Base-by-base conservation (phyloP, 2,329 filamentous ascomycete species). In the Scedosporium apiospermum region DNA sequence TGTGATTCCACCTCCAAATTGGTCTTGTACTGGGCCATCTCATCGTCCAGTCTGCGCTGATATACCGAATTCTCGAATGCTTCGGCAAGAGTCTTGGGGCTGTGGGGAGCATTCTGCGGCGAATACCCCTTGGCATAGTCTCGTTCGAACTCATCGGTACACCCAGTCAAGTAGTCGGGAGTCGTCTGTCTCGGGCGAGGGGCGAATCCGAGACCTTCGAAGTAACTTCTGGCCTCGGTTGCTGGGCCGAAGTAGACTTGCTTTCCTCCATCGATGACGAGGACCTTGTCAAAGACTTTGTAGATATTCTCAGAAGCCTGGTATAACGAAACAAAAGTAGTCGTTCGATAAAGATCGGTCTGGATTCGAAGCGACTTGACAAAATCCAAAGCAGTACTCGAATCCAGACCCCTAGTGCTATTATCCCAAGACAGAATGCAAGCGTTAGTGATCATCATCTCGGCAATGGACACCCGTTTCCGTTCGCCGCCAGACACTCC, bases 301-400 rank as follows among this genome's bases (percentile, higher is more conserved):
- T 90, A 93, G 65, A 93, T 91, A 68, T 86, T 91, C 74, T 95
- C 89, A 0, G 88, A 91, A 0, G 90, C 90, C 71, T 96, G 91
- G 72, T 96, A 96, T 0, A 96, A 78, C 0, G 91, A 91, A 1
- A 96, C 90, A 65, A 95, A 93, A 0, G 91, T 95, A 1, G 89
- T 90, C 0, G 88, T 91, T 71, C 89, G 85, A 80, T 92, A 92
- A 62, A 95, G 84, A 72, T 95, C 88, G 23, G 91, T 95, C 77
- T 93, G 82, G 49, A 92, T 87, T 2, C 91, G 86, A 1, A 96
- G 79, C 1, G 88, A 90, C 70, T 85, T 86, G 67, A 79, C 78
- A 66, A 85, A 89, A 67, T 88, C 86, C 5, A 88, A 78, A 2
- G 87, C 87, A 0, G 86, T 89, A 38, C 82, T 86, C 10, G 86